phyloP scores from a whole-genome alignment of 2,329 filamentous ascomycete genomes.

The Colletotrichum lini region DNA sequence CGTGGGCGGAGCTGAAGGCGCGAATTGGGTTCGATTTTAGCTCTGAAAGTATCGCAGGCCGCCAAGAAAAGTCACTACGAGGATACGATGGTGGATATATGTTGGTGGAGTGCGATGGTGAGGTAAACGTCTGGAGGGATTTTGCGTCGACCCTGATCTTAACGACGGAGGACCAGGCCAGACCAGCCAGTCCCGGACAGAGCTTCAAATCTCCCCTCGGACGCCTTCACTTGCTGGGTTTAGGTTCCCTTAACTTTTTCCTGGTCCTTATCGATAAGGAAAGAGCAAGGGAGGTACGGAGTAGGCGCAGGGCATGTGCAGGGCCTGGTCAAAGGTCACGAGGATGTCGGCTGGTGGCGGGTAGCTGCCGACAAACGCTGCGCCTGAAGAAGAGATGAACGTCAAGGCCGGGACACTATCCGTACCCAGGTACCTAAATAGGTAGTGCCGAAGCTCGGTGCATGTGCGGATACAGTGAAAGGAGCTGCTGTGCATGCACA shows the following conservation, averaged over 20 bases:
- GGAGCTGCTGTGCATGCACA: not conserved
- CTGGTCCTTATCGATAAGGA: conserved; percentile 39
- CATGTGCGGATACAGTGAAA: not conserved
- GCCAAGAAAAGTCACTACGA: not conserved
- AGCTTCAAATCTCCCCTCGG: conserved; percentile 35
- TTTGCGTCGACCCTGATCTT: conserved; percentile 30
- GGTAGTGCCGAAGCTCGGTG: not conserved
- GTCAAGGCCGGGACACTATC: conserved; percentile 2
- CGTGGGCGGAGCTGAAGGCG: not conserved
- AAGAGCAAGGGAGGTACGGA: conserved; percentile 9
- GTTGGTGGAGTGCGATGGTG: conserved; percentile 6
- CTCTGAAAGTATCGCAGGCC: conserved; percentile 8
- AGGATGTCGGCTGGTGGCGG: conserved; percentile 22
- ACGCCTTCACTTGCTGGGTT: conserved; percentile 31
- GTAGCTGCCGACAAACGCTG: conserved; percentile 5
- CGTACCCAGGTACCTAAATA: not conserved
- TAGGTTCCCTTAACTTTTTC: conserved; percentile 41
- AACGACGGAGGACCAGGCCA: conserved; percentile 20
- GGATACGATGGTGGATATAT: not conserved
- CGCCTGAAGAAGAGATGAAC: conserved; percentile 35
- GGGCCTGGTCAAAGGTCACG: conserved; percentile 30
- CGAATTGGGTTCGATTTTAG: not conserved
- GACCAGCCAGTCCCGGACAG: conserved; percentile 30
- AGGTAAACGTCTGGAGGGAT: conserved; percentile 19
- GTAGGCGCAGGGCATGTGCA: conserved; percentile 18